Conservation (phyloP, 2,329 filamentous ascomycete genomes). For the Neofusicoccum laricinum region DNA sequence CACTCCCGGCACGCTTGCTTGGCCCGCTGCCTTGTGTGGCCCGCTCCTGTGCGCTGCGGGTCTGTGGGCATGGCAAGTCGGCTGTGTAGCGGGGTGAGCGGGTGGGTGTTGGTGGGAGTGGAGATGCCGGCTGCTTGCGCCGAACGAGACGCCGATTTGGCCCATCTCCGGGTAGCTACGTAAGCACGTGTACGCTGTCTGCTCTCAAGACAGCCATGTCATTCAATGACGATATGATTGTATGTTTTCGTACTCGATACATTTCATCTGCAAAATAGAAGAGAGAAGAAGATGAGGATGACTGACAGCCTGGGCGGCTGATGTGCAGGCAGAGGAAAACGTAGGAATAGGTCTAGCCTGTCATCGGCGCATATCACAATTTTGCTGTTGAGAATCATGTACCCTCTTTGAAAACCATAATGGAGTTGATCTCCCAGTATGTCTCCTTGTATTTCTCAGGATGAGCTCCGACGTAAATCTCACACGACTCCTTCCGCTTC, state of each 20-base stretch:
- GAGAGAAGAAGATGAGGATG: no score
- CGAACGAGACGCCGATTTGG: background rate
- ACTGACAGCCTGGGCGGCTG: no score
- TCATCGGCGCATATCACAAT: no score
- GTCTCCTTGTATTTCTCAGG: constrained; percentile 25
- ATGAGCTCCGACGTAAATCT: constrained; percentile 22
- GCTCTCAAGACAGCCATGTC: no score
- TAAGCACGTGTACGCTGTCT: no score
- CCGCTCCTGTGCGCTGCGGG: background rate
- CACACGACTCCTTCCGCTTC: constrained; percentile 25
- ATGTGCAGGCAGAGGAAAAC: no score
- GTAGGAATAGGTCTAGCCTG: no score
- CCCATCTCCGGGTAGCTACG: background rate
- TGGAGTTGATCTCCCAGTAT: constrained; percentile 41
- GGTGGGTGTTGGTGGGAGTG: background rate
- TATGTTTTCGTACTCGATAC: no score
- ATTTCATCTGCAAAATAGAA: no score
- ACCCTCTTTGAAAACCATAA: constrained; percentile 36
- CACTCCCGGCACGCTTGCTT: constrained; percentile 45
- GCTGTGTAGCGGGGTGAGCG: background rate
- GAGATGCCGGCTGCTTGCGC: background rate
- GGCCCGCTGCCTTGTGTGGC: constrained; percentile 28
- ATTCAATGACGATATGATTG: no score
- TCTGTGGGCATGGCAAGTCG: background rate
- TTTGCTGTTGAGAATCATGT: background rate